phyloP scores from a whole-genome alignment of 768 basidiomycete genomes.

The Agrocybe pediades region DNA sequence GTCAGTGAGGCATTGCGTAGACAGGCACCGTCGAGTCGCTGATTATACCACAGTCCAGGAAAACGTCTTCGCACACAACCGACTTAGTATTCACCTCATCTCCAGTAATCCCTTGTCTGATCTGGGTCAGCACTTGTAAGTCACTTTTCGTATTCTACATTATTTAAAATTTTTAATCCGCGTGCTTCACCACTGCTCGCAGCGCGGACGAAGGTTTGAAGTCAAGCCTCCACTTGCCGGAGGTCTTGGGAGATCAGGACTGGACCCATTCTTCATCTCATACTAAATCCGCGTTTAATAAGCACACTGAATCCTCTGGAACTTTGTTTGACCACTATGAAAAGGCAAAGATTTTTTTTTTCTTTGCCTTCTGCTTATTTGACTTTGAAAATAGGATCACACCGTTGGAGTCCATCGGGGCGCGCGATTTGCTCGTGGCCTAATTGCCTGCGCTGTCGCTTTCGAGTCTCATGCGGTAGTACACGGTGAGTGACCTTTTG shows the following conservation, averaged over 20 bases:
- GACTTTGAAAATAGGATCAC: too few species aligned
- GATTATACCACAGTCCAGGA: too few species aligned
- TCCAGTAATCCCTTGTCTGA: slow-evolving; percentile 25
- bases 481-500: background rate
- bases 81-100: slow-evolving; percentile 34
- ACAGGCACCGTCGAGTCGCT: background rate
- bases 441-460: slow-evolving; percentile 31
- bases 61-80: slow-evolving; percentile 43
- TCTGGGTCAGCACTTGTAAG: slow-evolving; percentile 26
- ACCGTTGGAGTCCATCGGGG: slow-evolving; percentile 13
- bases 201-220: slow-evolving; percentile 24
- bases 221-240: slow-evolving; percentile 28
- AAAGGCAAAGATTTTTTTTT: too few species aligned
- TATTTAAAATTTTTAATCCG: too few species aligned
- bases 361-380: too few species aligned
- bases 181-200: background rate
- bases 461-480: slow-evolving; percentile 8
- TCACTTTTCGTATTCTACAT: slow-evolving; percentile 3
- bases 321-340: slow-evolving; percentile 18
- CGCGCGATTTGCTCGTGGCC: slow-evolving; percentile 29
- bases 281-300: slow-evolving; percentile 27
- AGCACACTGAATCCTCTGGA: slow-evolving; percentile 16
- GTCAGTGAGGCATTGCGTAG: slow-evolving; percentile 16
- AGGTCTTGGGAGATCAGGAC: slow-evolving; percentile 35
- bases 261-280: slow-evolving; percentile 27